Conservation (phyloP, 148 eudicot species). For the Cornus controversa region DNA sequence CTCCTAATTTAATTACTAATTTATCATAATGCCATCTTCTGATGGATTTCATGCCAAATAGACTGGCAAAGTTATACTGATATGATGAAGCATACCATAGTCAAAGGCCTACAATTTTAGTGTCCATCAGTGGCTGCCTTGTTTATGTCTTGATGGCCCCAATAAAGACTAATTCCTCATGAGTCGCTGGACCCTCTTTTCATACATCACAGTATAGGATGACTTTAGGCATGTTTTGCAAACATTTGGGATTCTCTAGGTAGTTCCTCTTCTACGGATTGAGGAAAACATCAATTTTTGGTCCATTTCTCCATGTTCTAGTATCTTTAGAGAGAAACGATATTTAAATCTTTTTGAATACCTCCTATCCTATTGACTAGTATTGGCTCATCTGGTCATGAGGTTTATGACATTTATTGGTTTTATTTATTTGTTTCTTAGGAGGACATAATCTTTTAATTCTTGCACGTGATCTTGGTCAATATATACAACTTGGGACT, state of each 20-base stretch:
- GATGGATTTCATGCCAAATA: too few species aligned
- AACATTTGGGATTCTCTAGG: neutral
- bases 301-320: neutral
- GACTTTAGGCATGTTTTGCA: neutral
- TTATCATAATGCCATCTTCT: too few species aligned
- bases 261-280: neutral
- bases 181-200: neutral
- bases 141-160: neutral
- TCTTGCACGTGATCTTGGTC: constrained; percentile 87
- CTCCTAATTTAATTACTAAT: too few species aligned
- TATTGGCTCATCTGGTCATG: neutral
- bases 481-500: constrained; percentile 91
- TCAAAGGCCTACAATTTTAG: too few species aligned
- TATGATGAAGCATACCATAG: too few species aligned
- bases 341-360: neutral
- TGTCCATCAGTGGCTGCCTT: neutral
- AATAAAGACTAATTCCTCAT: neutral
- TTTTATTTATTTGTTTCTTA: constrained; percentile 23
- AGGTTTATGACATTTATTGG: neutral
- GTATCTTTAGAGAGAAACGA: neutral
- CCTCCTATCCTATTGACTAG: constrained; percentile 1
- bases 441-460: constrained; percentile 96
- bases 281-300: neutral
- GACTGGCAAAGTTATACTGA: too few species aligned
- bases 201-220: neutral